Evolutionary conservation across 2,329 filamentous ascomycete species (phyloP).

Genomic region (Penicillium sp.): DNA sequence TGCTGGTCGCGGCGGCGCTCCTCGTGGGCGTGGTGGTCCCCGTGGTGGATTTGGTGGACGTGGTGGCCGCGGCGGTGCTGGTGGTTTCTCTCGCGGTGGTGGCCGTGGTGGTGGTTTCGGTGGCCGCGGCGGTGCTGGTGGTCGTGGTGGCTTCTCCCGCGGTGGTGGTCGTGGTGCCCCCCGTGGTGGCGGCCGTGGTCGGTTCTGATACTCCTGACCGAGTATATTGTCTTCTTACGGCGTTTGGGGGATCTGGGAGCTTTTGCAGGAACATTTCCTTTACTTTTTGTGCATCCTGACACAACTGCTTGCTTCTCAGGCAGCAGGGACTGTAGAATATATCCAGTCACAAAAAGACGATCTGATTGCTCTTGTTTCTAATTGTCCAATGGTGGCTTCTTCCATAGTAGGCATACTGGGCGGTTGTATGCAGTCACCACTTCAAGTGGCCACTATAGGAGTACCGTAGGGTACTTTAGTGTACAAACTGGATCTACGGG

Average conservation of each 20-base stretch:
- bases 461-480: background rate
- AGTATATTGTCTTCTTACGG: constrained; percentile 46
- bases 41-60: constrained; percentile 44
- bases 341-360: constrained; percentile 33
- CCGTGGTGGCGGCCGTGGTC: constrained; percentile 29
- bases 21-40: constrained; percentile 55
- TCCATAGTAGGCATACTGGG: no score
- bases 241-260: constrained; percentile 49
- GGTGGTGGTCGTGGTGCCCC: constrained; percentile 19
- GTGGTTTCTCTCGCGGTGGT: constrained; percentile 38
- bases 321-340: constrained; percentile 36
- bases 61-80: constrained; percentile 39
- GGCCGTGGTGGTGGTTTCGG: constrained; percentile 47
- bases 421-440: no score
- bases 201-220: constrained; percentile 25
- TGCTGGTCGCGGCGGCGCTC: constrained; percentile 49
- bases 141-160: constrained; percentile 24
- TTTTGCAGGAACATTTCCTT: constrained; percentile 43
- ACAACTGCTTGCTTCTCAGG: constrained; percentile 36
- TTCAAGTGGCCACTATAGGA: no score
- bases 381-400: background rate
- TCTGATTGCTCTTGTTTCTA: constrained; percentile 12
- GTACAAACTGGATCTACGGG: background rate
- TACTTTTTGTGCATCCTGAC: constrained; percentile 41
- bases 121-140: constrained; percentile 30